A percentile compares a stretch with the other conserved stretches of the same genome.
Conservation (phyloP, 495 filamentous ascomycete genomes). For the Delitschia confertaspora region DNA sequence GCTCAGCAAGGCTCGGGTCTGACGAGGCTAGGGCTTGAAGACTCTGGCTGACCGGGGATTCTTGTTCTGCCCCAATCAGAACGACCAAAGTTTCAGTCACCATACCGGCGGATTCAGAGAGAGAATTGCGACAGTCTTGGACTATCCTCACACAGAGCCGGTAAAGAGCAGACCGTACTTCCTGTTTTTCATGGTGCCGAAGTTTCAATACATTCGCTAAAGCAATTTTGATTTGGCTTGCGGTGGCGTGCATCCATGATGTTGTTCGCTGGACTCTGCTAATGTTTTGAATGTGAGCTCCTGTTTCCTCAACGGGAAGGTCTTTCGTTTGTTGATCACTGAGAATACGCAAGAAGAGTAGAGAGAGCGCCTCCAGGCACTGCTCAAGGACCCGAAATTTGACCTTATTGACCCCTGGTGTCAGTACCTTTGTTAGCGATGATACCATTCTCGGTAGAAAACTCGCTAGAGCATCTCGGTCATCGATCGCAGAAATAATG, state of each 20-base stretch:
- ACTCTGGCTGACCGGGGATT: constrained; percentile 36
- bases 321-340: constrained; percentile 48
- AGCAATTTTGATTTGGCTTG: constrained; percentile 75
- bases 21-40: constrained; percentile 55
- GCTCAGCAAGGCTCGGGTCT: constrained; percentile 54
- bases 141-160: constrained; percentile 64
- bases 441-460: constrained; percentile 89
- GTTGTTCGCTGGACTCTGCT: constrained; percentile 36
- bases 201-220: constrained; percentile 68
- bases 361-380: constrained; percentile 51
- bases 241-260: constrained; percentile 76
- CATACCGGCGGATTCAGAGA: constrained; percentile 58
- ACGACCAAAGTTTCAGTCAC: constrained; percentile 75
- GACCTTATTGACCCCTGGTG: constrained; percentile 54
- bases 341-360: constrained; percentile 55
- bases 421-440: constrained; percentile 63
- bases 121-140: constrained; percentile 65
- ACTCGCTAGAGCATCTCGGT: constrained; percentile 62
- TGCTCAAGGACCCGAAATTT: constrained; percentile 55
- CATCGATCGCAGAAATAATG: constrained; percentile 53
- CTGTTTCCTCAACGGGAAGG: constrained; percentile 28
- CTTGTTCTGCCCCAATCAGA: constrained; percentile 42
- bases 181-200: constrained; percentile 60
- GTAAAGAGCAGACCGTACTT: constrained; percentile 61
- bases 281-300: constrained; percentile 14